Percentiles rank a stretch among this genome's conserved stretches.
Conservation (phyloP, 1,284 basidiomycete species). For the Leccinum olivaceoglutinosum region DNA sequence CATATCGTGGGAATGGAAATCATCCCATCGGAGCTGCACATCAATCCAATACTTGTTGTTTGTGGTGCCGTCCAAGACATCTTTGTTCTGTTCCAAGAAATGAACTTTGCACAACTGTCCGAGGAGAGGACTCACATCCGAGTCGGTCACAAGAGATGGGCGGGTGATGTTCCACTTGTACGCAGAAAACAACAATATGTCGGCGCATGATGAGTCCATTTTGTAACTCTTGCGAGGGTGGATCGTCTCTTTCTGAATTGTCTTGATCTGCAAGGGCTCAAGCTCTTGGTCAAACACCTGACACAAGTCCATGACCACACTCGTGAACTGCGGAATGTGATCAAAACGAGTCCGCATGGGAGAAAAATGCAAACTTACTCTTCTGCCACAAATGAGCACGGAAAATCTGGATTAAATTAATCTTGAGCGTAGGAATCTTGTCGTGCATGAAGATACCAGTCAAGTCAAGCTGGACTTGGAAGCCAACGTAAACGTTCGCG, state of each 20-base stretch:
- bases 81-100: slow-evolving; percentile 61
- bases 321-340: slow-evolving; percentile 55
- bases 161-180: slow-evolving; percentile 99
- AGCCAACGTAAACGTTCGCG: slow-evolving; percentile 98
- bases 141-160: slow-evolving; percentile 81
- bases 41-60: slow-evolving; percentile 99
- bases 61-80: slow-evolving; percentile 94
- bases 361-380: slow-evolving; percentile 46
- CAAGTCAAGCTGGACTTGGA: slow-evolving; percentile 97
- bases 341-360: slow-evolving; percentile 10
- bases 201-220: slow-evolving; percentile 98
- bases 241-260: slow-evolving; percentile 99
- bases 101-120: slow-evolving; percentile 2
- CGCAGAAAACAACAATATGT: slow-evolving; percentile 94
- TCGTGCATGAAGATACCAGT: slow-evolving; percentile 97
- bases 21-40: slow-evolving; percentile 97
- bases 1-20: slow-evolving; percentile 98
- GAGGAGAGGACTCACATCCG: slow-evolving; percentile 53
- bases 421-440: slow-evolving; percentile 96
- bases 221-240: slow-evolving; percentile 99
- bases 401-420: slow-evolving; percentile 99
- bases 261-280: slow-evolving; percentile 97
- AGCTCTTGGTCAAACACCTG: slow-evolving; percentile 99
- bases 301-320: slow-evolving; percentile 96
- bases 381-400: slow-evolving; percentile 99